Evolutionary conservation across 345 rosid species (phyloP).

Genomic region (Acer saccharum): DNA sequence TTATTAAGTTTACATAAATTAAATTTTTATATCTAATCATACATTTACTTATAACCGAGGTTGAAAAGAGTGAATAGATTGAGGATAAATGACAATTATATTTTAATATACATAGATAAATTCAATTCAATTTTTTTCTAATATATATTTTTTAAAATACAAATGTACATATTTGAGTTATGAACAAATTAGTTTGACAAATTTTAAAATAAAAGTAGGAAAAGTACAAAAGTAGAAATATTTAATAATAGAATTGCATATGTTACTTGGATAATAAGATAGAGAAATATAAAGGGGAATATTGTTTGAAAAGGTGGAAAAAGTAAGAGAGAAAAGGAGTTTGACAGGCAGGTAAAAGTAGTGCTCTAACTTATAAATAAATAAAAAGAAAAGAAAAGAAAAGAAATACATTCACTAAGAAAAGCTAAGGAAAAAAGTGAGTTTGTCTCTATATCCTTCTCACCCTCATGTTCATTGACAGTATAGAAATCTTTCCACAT

Average conservation of each 20-base stretch:
- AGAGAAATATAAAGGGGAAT: neutral
- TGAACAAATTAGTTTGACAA: neutral
- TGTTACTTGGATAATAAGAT: neutral
- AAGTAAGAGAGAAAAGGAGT: neutral
- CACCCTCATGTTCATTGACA: neutral
- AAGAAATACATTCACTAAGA: neutral
- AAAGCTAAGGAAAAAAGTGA: neutral
- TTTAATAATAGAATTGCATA: neutral
- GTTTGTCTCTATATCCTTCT: neutral
- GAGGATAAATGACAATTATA: too few relatives aligned
- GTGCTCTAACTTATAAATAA: too few relatives aligned
- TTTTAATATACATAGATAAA: too few relatives aligned
- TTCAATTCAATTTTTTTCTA: too few relatives aligned
- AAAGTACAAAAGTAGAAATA: too few relatives aligned
- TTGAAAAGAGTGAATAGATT: too few relatives aligned
- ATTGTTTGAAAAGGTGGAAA: neutral
- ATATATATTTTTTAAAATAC: too few relatives aligned
- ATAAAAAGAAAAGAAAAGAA: neutral
- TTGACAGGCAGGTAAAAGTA: slow-evolving; percentile 6
- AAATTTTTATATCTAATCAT: too few relatives aligned
- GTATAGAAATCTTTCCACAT: neutral
- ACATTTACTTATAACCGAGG: too few relatives aligned
- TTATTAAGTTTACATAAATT: too few relatives aligned
- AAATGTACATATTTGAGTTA: too few relatives aligned
- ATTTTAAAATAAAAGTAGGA: neutral